phyloP scores from a whole-genome alignment of 305 asterid species.

The Fraxinus paxiana region DNA sequence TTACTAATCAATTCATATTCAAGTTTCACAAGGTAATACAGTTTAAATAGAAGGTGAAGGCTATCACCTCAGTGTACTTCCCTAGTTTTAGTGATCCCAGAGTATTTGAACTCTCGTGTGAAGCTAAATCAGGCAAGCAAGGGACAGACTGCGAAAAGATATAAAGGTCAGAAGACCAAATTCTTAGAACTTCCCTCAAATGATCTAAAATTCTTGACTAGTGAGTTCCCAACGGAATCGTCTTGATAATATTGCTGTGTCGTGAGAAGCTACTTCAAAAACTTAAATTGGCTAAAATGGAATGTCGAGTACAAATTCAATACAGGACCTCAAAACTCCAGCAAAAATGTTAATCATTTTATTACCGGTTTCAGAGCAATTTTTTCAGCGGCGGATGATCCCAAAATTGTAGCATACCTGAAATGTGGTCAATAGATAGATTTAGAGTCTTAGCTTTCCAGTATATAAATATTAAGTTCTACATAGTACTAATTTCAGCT shows the following conservation, averaged over 20 bases:
- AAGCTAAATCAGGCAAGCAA: conserved; percentile 68
- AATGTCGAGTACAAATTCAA: not conserved
- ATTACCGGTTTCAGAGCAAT: conserved; percentile 79
- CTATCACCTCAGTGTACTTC: conserved; percentile 77
- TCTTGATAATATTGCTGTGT: conserved; percentile 9
- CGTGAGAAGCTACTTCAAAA: conserved; percentile 2
- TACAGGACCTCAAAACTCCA: not conserved
- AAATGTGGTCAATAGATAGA: conserved; percentile 23
- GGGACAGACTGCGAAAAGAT: conserved; percentile 68
- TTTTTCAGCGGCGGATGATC: conserved; percentile 67
- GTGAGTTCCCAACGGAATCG: conserved; percentile 3
- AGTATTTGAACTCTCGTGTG: conserved; percentile 37
- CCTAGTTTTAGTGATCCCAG: conserved; percentile 68
- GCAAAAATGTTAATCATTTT: not conserved
- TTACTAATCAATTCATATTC: conserved; percentile 18
- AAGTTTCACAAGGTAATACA: conserved; percentile 1
- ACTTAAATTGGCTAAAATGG: not conserved
- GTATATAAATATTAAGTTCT: conserved; percentile 13
- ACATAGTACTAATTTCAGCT: not conserved
- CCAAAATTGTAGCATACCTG: conserved; percentile 95
- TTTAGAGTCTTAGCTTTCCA: conserved; percentile 14
- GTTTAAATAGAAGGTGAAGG: conserved; percentile 14
- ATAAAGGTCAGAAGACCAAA: conserved; percentile 18
- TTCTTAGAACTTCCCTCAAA: not conserved
- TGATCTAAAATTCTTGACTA: conserved; percentile 17